Evolutionary conservation across 2,329 filamentous ascomycete genomes (phyloP), one percentile per base, ranked within the genome.

Genomic region (Trematosphaeria pertusa): DNA sequence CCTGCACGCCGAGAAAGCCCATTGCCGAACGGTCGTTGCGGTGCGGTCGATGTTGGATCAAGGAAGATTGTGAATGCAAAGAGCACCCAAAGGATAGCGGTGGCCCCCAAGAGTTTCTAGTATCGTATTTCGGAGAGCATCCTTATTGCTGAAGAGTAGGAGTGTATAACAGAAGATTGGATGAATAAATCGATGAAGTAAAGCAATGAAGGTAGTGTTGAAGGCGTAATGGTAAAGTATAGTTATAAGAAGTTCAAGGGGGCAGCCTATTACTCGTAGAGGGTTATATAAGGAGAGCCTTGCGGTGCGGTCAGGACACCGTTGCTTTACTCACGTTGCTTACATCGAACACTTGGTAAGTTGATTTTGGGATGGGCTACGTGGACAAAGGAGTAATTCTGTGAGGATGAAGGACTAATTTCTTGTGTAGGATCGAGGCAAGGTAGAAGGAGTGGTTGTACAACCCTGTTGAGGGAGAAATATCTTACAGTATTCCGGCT

Each of bases 201-300:
- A 46, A 39, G 43, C 21, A 40, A 32, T 24, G 34, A 39, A 40
- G 43, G 18, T 46, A 46, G n/a, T 46, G 24, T 46, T 46, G 36
- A 7, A 28, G 15, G 12, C 34, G 9, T 41, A 40, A 39, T 40
- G 35, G 24, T 24, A 37, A 37, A 37, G 31, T 45, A 30, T 38
- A 20, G 42, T 45, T 38, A 32, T 46, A n/a, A 46, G 35, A 46
- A 26, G 35, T 46, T 38, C 24, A 45, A 14, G 17, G 40, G 22
- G 30, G 30, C 35, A n/a, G n/a, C n/a, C n/a, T n/a, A n/a, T n/a
- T n/a, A 35, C 18, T 18, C 14, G 19, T 35, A 34, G 40, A 43
- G 30, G 40, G 19, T n/a, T 43, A 40, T 31, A 31, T 31, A 31
- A 31, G 11, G 28, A 31, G 28, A 5, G 11, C 15, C 28, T 31